A percentile compares a stretch with the other conserved stretches of the same genome.
These are phyloP conservation scores for Hydnum rufescens DNA, from an alignment of 768 basidiomycete genomes.

Conservation along the genomic window DNA sequence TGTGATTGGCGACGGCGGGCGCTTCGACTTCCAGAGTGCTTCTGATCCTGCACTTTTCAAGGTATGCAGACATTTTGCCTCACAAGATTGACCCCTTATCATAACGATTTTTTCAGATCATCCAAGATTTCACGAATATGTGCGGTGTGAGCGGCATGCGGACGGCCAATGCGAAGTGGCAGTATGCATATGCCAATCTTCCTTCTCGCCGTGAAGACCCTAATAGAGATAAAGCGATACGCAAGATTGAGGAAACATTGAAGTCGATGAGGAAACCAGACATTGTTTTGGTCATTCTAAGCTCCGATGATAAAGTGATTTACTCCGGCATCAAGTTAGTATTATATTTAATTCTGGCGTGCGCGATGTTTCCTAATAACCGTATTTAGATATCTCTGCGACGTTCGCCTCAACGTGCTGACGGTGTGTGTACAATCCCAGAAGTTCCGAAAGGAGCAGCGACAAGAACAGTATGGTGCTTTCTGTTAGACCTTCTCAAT, in stretches of 20 bases:
- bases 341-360: background rate
- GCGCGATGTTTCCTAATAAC: conserved; percentile 1
- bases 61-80: background rate
- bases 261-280: conserved; percentile 28
- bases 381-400: conserved; percentile 30
- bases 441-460: conserved; percentile 50
- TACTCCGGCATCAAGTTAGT: conserved; percentile 55
- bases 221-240: conserved; percentile 24
- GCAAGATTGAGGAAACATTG: conserved; percentile 33
- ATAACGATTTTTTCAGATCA: conserved; percentile 10
- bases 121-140: conserved; percentile 40
- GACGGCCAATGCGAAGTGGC: conserved; percentile 15
- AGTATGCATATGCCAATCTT: conserved; percentile 22
- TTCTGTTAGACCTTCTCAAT: too few relatives aligned
- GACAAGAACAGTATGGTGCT: too few relatives aligned
- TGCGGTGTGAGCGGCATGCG: conserved; percentile 44
- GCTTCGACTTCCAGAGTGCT: conserved; percentile 39
- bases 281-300: conserved; percentile 53
- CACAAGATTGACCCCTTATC: background rate
- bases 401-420: conserved; percentile 42
- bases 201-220: conserved; percentile 23
- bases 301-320: conserved; percentile 47
- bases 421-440: conserved; percentile 56
- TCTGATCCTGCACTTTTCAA: conserved; percentile 33
- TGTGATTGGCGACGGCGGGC: conserved; percentile 36